Base-by-base conservation (phyloP, 352 stramenopile species). In the Pythium vanterpoolii region DNA sequence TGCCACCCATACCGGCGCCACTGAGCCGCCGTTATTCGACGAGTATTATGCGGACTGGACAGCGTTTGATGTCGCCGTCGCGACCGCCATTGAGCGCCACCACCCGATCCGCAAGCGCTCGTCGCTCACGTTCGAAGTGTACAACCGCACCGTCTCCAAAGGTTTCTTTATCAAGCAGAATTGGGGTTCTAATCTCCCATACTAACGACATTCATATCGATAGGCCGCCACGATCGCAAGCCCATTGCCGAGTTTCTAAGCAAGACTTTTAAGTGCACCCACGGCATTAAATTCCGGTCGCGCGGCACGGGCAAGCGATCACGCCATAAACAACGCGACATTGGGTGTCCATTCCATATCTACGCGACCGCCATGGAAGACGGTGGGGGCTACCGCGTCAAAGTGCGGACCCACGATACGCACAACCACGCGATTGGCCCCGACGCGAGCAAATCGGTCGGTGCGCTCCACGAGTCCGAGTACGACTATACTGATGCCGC, bases 61-160 rank as follows among this genome's bases (percentile, higher is more conserved):
- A 44, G 49, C 74, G 0, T 92, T 92, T 44, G 83, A 92, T 67
- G 51, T 69, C 4, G 83, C 83, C 0, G 74, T 92, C 42, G 77
- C 70, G 28, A 66, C 52, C 33, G 83, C 83, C 5, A 87, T 83
- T 42, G 78, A 77, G 14, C 68, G 72, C 38, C 74, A 87, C 66
- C 83, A 92, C 60, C 83, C 83, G 55, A 87, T 92, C 56, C 83
- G 83, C 61, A 92, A 92, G 67, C 79, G 83, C 61, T 92, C 83
- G 61, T 89, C 78, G 46, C 66, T 92, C 24, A 92, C 83, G 27
- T 92, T 92, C 58, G 83, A 92, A 53, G 83, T 92, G 27, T 92
- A 92, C 75, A 92, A 92, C 59, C 83, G 83, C 65, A 92, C 83
- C 1, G 83, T 92, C n/a, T 92, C 83, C 7, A 92, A 92, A 71